Conservation (phyloP, 805 yeast genomes). For the Hanseniaspora hatyaiensis region DNA sequence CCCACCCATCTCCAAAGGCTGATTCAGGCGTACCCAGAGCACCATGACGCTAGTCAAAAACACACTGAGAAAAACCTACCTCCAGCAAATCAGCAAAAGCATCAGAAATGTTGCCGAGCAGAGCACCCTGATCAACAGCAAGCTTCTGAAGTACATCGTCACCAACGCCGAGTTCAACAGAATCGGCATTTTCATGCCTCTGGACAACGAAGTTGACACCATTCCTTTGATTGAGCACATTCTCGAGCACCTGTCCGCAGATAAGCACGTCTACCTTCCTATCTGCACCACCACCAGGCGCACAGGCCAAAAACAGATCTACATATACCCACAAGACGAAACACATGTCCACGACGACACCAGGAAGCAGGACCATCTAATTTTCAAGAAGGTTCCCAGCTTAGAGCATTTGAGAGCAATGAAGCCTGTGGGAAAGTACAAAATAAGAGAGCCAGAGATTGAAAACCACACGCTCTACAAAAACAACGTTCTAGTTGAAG, state of each 20-base stretch:
- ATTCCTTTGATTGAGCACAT: neutral
- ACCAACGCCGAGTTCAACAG: constrained; percentile 4
- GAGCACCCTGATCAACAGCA: neutral
- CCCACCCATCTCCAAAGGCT: too few relatives aligned
- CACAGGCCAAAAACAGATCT: constrained; percentile 25
- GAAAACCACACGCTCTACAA: constrained; percentile 25
- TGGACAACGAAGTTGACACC: constrained; percentile 9
- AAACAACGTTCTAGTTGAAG: constrained; percentile 22
- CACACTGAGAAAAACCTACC: constrained; percentile 4
- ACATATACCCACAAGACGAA: constrained; percentile 6
- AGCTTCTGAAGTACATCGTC: neutral
- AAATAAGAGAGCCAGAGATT: constrained; percentile 52
- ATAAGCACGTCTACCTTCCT: constrained; percentile 42
- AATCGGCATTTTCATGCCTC: constrained; percentile 9
- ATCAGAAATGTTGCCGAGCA: neutral
- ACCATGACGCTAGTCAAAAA: constrained; percentile 8
- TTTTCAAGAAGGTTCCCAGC: constrained; percentile 43
- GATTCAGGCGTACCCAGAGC: too few relatives aligned
- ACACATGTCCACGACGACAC: neutral
- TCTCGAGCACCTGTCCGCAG: neutral
- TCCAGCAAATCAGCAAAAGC: neutral
- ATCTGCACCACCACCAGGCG: constrained; percentile 33
- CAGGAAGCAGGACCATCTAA: constrained; percentile 35
- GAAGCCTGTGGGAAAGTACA: constrained; percentile 56
- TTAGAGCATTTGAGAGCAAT: constrained; percentile 36